phyloP scores from a whole-genome alignment of 2,329 filamentous ascomycete species.

The Penicillium italicum region DNA sequence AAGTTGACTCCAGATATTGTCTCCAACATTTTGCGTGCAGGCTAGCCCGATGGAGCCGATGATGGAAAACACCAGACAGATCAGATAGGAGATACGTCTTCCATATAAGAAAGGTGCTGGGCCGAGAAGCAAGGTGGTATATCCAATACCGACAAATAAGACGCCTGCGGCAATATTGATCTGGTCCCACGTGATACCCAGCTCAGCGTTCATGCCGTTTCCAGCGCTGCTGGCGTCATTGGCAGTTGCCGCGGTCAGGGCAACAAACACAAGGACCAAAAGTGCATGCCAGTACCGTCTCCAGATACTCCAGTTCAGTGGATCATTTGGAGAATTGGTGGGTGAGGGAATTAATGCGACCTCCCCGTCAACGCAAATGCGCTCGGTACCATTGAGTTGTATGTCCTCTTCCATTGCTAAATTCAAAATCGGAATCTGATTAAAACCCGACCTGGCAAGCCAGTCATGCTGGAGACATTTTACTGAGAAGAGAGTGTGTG shows the following conservation, averaged over 20 bases:
- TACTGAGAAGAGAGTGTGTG: background rate
- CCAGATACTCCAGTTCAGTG: constrained; percentile 49
- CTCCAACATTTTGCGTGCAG: constrained; percentile 40
- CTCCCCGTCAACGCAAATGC: constrained; percentile 35
- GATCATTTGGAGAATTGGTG: constrained; percentile 52
- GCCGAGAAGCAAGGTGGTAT: constrained; percentile 53
- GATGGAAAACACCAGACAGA: constrained; percentile 50
- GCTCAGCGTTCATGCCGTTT: constrained; percentile 49
- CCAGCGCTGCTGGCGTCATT: constrained; percentile 55
- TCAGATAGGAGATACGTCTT: constrained; percentile 52
- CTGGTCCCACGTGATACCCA: constrained; percentile 51
- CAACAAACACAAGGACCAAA: constrained; percentile 53
- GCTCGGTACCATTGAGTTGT: constrained; percentile 26
- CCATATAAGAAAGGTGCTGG: constrained; percentile 55
- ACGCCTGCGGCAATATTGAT: constrained; percentile 58
- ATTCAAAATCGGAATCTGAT: constrained; percentile 6
- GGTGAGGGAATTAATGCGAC: constrained; percentile 54
- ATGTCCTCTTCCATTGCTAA: constrained; percentile 12
- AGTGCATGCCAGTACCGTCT: constrained; percentile 52
- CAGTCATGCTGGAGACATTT: constrained; percentile 8
- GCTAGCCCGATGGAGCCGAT: constrained; percentile 56
- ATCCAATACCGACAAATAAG: constrained; percentile 55
- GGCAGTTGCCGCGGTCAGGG: constrained; percentile 54
- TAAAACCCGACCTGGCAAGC: background rate
- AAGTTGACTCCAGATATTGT: constrained; percentile 55